Conservation (phyloP, 2,329 filamentous ascomycete genomes). For the Sporothrix curviconia region DNA sequence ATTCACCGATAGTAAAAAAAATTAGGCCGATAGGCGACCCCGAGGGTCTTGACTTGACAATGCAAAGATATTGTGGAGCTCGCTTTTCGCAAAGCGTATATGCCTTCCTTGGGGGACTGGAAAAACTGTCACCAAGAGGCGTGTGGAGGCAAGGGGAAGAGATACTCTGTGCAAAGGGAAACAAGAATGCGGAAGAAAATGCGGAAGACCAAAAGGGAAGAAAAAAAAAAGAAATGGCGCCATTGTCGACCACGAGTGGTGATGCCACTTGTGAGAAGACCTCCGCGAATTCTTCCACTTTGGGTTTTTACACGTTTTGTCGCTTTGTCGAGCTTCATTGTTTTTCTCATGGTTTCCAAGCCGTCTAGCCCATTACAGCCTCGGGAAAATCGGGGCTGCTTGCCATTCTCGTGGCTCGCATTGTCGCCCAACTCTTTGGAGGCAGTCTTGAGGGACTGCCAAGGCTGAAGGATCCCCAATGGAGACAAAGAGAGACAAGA, state of each 20-base stretch:
- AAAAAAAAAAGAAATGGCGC: background rate
- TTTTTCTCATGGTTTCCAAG: too few relatives aligned
- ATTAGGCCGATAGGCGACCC: constrained; percentile 3
- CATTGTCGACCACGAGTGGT: background rate
- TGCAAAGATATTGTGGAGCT: too few relatives aligned
- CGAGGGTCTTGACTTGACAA: background rate
- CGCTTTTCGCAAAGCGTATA: too few relatives aligned
- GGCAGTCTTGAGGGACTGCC: background rate
- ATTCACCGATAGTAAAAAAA: background rate
- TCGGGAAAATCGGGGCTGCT: too few relatives aligned
- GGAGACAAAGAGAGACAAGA: background rate
- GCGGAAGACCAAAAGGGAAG: background rate
- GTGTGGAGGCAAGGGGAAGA: background rate
- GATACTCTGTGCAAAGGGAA: background rate
- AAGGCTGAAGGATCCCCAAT: background rate
- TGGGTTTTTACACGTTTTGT: too few relatives aligned
- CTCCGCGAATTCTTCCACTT: too few relatives aligned
- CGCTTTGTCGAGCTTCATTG: too few relatives aligned
- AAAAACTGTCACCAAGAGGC: background rate
- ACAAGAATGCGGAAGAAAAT: background rate
- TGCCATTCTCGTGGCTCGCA: too few relatives aligned
- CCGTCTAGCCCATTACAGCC: too few relatives aligned
- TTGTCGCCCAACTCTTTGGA: too few relatives aligned
- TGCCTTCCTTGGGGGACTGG: too few relatives aligned
- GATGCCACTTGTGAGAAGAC: background rate